These are phyloP conservation scores for Aspergillus panamensis DNA, from an alignment of 495 filamentous ascomycete genomes.

Conservation along the genomic window DNA sequence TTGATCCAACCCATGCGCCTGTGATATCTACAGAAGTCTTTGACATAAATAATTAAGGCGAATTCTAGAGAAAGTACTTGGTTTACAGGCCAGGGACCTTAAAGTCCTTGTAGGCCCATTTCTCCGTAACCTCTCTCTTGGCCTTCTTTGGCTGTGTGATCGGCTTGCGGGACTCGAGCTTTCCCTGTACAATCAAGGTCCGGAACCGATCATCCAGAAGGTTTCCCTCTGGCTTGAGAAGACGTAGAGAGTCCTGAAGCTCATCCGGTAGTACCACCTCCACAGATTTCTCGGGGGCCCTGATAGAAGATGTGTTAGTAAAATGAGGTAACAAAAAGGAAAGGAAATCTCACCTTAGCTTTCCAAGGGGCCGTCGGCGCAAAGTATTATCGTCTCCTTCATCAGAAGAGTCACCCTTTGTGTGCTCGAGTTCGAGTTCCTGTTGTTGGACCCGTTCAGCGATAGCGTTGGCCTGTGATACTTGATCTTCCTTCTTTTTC, in stretches of 20 bases:
- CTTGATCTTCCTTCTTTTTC: constrained; percentile 66
- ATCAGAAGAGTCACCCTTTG: constrained; percentile 54
- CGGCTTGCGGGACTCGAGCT: constrained; percentile 75
- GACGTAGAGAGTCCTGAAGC: constrained; percentile 81
- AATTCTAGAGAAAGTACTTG: constrained; percentile 15
- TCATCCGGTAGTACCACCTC: constrained; percentile 93
- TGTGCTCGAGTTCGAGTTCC: constrained; percentile 45
- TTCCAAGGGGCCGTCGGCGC: constrained; percentile 71
- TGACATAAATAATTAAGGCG: constrained; percentile 15
- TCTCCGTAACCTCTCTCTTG: constrained; percentile 78
- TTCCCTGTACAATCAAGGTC: constrained; percentile 81
- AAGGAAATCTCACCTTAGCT: constrained; percentile 50
- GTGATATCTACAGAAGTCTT: constrained; percentile 16
- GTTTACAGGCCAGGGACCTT: constrained; percentile 46
- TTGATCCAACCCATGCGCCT: constrained; percentile 8
- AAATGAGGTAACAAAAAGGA: background rate
- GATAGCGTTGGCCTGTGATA: constrained; percentile 60
- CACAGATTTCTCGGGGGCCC: constrained; percentile 70
- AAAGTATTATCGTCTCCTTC: constrained; percentile 55
- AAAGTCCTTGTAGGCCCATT: constrained; percentile 97
- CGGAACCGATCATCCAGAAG: constrained; percentile 87
- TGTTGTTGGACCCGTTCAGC: constrained; percentile 57
- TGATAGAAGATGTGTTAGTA: constrained; percentile 34
- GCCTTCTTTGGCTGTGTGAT: constrained; percentile 75
- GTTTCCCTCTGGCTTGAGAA: constrained; percentile 92